Evolutionary conservation across 2,329 filamentous ascomycete species (phyloP).

Genomic region (Nannizziopsis barbatae): DNA sequence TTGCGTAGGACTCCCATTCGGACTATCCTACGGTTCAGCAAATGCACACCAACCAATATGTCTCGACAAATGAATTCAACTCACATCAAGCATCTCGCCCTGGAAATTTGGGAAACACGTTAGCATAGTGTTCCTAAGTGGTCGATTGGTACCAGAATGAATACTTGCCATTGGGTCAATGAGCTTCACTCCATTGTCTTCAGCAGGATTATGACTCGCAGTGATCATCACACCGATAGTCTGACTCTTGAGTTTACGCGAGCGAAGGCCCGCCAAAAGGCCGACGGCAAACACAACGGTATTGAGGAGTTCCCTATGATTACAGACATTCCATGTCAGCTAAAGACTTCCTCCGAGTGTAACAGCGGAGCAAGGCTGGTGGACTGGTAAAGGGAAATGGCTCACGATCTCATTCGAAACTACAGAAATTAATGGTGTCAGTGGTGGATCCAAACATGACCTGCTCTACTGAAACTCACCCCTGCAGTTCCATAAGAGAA

Average conservation of each 20-base stretch:
- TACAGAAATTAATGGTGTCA: constrained; percentile 22
- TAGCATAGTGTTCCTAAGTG: constrained; percentile 7
- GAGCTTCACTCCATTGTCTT: constrained; percentile 88
- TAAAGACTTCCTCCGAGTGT: constrained; percentile 14
- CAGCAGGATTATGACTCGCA: constrained; percentile 80
- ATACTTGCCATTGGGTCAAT: constrained; percentile 70
- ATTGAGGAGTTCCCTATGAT: constrained; percentile 60
- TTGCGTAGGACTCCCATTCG: constrained; percentile 86
- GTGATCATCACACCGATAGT: constrained; percentile 96
- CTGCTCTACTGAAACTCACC: constrained; percentile 35
- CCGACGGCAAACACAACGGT: constrained; percentile 89
- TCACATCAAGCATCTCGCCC: constrained; percentile 91
- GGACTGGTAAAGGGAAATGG: constrained; percentile 14
- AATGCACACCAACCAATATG: neutral
- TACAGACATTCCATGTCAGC: constrained; percentile 23
- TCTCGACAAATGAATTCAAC: constrained; percentile 17
- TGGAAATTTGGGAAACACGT: constrained; percentile 22
- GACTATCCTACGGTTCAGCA: constrained; percentile 32
- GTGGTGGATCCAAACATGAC: constrained; percentile 1
- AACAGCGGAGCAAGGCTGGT: constrained; percentile 17
- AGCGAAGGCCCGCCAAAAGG: constrained; percentile 75
- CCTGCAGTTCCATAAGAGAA: constrained; percentile 53
- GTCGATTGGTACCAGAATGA: neutral
- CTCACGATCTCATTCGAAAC: constrained; percentile 62
- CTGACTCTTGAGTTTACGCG: constrained; percentile 77